Base-by-base conservation (phyloP, 169 alveolate genomes). In the Eimeria praecox region DNA sequence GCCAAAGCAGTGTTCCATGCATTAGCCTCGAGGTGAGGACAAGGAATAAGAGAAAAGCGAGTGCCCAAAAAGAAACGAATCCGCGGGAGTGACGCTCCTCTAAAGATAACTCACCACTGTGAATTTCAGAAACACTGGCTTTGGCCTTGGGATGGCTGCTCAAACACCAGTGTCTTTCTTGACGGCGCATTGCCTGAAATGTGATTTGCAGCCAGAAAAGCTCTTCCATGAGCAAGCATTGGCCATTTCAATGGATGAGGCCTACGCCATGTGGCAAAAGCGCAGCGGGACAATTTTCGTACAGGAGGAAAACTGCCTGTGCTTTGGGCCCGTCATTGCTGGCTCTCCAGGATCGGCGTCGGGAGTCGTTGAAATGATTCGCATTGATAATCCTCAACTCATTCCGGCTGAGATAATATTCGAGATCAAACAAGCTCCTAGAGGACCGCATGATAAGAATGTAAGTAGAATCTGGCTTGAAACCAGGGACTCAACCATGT, bases 141-240 rank as follows among this genome's bases (percentile, higher is more conserved):
- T 38, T 38, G 33, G 83, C 52, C 3, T 73, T 73, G 83, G 27
- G 33, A 33, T 18, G 3, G 6, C 12, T 66, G 44, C n/a, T 62
- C 52, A 1, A 4, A 22, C 52, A 73, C 8, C 4, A 38, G 2
- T 8, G 10, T 33, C 52, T 38, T 40, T 0, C 83, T 35, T 12
- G 83, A 38, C 52, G 10, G 3, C 16, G 5, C 54, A 38, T 27
- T 78, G 49, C 71, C 33, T 62, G 18, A 27, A 3, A 24, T 77
- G 80, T 56, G 6, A 6, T 52, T n/a, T 42, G 78, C 96, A 94
- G 96, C 95, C 97, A 20, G 99, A 99, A 95, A 89, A 98, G 75
- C 98, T 99, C 88, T 99, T 99, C 92, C 99, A 99, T 95, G 99
- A 99, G 77, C 98, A 99, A 96, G 98, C 98, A 40, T 98, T 98